Base-by-base conservation (phyloP, 23 red algal genomes). In the Agarophyton chilense region DNA sequence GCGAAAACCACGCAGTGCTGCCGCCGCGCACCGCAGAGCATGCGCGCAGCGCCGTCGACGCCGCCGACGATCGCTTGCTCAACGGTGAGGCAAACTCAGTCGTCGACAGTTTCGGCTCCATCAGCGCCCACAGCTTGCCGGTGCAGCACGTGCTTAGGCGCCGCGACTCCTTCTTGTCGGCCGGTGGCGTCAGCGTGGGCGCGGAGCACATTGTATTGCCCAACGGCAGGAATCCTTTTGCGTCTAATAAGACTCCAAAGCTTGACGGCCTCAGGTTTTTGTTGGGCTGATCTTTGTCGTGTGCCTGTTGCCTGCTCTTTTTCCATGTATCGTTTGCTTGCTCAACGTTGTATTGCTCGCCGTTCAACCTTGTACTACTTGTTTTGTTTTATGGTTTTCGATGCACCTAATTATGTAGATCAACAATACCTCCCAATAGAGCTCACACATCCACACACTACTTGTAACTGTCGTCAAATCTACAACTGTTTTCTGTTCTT, bases 151-250 rank as follows among this genome's bases (percentile, higher is more conserved):
- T 79, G 38, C 36, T 78, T 14, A 56, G 51, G 53, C 17, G 85
- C 10, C 85, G 64, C 42, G 85, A 89, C 43, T 89, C 85, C 34
- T 89, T 89, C 45, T 17, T 89, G 60, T 89, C 85, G 2, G 67
- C 67, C 10, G 73, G 71, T 26, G 71, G 72, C 19, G 38, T 78
- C 6, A 89, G 85, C 38, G 58, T 71, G 14, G 39, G 45, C 22
- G 85, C 57, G 10, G 85, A 89, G 28, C 71, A 74, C 39, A 79
- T 89, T 21, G 78, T 52, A 29, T 16, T 78, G 45, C 51, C 47
- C 10, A 89, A 89, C 54, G 43, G 52, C n/a, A 56, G 85, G n/a
- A 77, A 89, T 53, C 53, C 71, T 40, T 89, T 89, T 71, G 71
- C 45, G 28, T 44, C 60, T 28, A 35, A 22, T 0, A 72, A 11